Conservation (phyloP, 345 rosid genomes). For the Rhizophora mangle region DNA sequence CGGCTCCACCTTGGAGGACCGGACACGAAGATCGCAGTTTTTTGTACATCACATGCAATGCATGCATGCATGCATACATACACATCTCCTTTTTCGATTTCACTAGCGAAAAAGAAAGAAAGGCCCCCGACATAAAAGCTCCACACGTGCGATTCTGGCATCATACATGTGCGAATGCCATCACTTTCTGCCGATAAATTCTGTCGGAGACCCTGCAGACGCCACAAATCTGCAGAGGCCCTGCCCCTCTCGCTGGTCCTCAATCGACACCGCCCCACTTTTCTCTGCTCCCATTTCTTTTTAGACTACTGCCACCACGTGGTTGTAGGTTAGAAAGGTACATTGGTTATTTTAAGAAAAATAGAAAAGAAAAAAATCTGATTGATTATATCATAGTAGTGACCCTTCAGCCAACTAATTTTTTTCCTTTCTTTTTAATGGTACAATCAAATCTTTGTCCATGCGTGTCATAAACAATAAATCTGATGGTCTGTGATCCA, state of each 20-base stretch:
- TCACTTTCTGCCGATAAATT: neutral
- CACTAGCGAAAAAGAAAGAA: neutral
- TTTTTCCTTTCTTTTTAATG: too few species aligned
- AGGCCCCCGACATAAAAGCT: neutral
- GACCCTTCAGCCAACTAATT: too few species aligned
- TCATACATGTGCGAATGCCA: neutral
- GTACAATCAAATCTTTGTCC: too few species aligned
- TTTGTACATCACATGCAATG: too few species aligned
- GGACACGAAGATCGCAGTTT: neutral
- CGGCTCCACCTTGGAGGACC: conserved; percentile 12
- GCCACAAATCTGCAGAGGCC: conserved; percentile 19
- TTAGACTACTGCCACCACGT: too few species aligned
- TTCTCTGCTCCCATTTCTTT: neutral
- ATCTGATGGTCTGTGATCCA: neutral
- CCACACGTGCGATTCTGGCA: neutral
- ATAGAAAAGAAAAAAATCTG: too few species aligned
- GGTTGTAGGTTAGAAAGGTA: too few species aligned
- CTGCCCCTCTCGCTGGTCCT: neutral
- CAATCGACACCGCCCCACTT: conserved; percentile 1
- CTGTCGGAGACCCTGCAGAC: conserved; percentile 9
- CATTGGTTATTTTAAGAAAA: too few species aligned
- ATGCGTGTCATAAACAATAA: too few species aligned
- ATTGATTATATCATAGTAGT: too few species aligned
- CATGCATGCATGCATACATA: too few species aligned
- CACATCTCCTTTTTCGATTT: neutral